A percentile compares a stretch with the other conserved stretches of the same genome.
Conservation (phyloP, 2,329 filamentous ascomycete genomes). For the Didymella keratinophila region DNA sequence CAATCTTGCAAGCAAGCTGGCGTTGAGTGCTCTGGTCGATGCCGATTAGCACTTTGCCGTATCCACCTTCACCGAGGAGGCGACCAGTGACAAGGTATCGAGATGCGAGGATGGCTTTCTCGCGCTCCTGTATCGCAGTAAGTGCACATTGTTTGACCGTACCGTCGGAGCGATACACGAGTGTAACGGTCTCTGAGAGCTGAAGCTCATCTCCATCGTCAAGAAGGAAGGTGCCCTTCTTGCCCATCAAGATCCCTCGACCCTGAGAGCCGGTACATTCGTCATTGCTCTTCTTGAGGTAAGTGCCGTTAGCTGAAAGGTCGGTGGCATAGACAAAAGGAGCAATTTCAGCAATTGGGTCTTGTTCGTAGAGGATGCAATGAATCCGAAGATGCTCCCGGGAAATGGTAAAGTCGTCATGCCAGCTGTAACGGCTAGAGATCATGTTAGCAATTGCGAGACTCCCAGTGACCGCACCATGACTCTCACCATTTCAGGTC, state of each 20-base stretch:
- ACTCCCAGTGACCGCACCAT: not conserved
- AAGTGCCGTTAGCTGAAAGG: constrained; percentile 55
- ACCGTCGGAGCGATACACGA: constrained; percentile 35
- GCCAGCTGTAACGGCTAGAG: constrained; percentile 42
- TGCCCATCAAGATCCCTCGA: constrained; percentile 43
- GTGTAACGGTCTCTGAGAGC: constrained; percentile 38
- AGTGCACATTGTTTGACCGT: constrained; percentile 22
- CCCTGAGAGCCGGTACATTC: constrained; percentile 32
- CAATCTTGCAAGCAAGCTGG: constrained; percentile 74
- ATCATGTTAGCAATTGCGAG: not conserved
- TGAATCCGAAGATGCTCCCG: constrained; percentile 57
- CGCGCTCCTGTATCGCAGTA: constrained; percentile 42
- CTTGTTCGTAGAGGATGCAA: constrained; percentile 56
- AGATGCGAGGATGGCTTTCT: constrained; percentile 55
- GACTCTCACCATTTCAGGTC: constrained; percentile 42
- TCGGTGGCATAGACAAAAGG: constrained; percentile 59
- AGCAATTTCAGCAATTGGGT: constrained; percentile 43
- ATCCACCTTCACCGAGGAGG: constrained; percentile 62
- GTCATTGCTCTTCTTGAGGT: constrained; percentile 42
- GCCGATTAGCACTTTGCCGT: constrained; percentile 64
- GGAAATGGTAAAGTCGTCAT: constrained; percentile 51
- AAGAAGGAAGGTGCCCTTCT: constrained; percentile 52
- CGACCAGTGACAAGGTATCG: constrained; percentile 60
- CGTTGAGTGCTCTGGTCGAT: constrained; percentile 60
- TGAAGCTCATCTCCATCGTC: constrained; percentile 54